These are phyloP conservation scores for Penicillium oxalicum DNA, from an alignment of 2,329 filamentous ascomycete genomes.

Conservation along the genomic window DNA sequence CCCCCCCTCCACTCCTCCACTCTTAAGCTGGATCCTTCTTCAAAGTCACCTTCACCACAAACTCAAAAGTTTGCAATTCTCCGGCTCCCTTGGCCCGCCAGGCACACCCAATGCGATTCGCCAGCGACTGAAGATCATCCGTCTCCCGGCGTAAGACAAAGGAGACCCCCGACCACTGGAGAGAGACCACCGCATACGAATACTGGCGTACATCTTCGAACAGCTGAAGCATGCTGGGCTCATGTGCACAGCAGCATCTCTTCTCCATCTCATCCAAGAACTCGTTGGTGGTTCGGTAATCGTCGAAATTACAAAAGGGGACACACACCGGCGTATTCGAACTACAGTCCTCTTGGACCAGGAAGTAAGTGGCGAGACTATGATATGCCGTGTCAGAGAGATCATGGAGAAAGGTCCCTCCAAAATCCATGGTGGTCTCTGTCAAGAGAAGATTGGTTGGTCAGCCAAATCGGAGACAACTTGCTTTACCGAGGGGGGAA, in stretches of 20 bases:
- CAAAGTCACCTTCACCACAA: slow-evolving; percentile 8
- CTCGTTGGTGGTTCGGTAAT: neutral
- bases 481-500: neutral
- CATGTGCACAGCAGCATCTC: neutral
- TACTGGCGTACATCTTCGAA: neutral
- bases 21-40: neutral
- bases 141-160: slow-evolving; percentile 8
- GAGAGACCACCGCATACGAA: slow-evolving; percentile 2
- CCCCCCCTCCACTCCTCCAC: neutral
- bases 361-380: slow-evolving; percentile 7
- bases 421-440: too few relatives aligned
- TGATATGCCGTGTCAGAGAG: neutral
- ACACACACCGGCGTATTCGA: slow-evolving; percentile 2
- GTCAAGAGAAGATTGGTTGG: too few relatives aligned
- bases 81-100: slow-evolving; percentile 9
- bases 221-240: slow-evolving; percentile 1
- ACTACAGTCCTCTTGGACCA: slow-evolving; percentile 1
- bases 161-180: slow-evolving; percentile 5
- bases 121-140: slow-evolving; percentile 7
- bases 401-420: too few relatives aligned
- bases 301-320: slow-evolving; percentile 2
- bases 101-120: slow-evolving; percentile 6
- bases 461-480: too few relatives aligned
- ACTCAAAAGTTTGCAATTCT: slow-evolving; percentile 3
- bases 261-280: slow-evolving; percentile 9